Conservation (phyloP, 164 flowering plant genomes). For the Taxillus chinensis region DNA sequence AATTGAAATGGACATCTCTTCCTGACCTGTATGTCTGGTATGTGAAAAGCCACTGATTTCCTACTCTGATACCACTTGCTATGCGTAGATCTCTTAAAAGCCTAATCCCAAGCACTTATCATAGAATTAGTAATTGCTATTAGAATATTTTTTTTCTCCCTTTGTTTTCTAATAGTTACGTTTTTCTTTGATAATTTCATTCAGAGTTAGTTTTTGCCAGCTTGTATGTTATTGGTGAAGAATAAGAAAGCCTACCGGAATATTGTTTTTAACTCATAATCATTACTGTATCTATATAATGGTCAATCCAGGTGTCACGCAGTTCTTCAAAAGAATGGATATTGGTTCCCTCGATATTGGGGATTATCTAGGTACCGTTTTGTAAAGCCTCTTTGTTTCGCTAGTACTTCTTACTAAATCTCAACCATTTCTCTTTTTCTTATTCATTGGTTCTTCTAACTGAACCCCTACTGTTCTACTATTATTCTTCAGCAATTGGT, state of each 20-base stretch:
- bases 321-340: constrained; percentile 30
- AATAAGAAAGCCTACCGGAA: no score
- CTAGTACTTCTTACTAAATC: neutral
- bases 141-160: no score
- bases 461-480: constrained; percentile 6
- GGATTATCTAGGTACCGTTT: constrained; percentile 39
- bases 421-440: neutral
- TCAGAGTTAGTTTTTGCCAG: no score
- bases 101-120: no score
- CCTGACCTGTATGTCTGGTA: no score
- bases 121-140: no score
- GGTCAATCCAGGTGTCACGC: constrained; percentile 31
- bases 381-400: neutral
- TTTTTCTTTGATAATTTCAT: no score
- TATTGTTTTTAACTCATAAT: neutral
- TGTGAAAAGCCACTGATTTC: no score
- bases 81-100: no score
- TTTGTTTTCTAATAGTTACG: no score
- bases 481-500: constrained; percentile 55
- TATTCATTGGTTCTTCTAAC: neutral
- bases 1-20: neutral
- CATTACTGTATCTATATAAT: constrained; percentile 2
- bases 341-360: constrained; percentile 39
- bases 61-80: no score
- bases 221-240: no score